phyloP scores from a whole-genome alignment of 139 green algal species.

The Marvania coccoides region DNA sequence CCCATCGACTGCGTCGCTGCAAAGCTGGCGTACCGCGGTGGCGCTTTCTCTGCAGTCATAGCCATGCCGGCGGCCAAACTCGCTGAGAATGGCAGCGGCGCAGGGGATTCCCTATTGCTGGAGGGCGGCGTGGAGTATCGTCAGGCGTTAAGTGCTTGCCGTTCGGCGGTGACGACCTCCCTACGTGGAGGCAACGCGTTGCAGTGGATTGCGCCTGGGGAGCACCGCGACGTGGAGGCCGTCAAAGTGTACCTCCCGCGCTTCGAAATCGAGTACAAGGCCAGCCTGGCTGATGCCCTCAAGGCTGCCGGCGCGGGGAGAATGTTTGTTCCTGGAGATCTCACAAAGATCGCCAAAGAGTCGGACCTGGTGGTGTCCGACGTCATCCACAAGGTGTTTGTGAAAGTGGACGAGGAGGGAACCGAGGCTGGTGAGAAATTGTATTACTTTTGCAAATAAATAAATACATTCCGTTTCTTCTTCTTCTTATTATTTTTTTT shows the following conservation, averaged over 20 bases:
- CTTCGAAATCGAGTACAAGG: conserved; percentile 18
- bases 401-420: conserved; percentile 16
- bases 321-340: conserved; percentile 14
- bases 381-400: conserved; percentile 27
- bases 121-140: background rate
- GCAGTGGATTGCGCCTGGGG: background rate
- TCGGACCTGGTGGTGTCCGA: conserved; percentile 13
- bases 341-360: background rate
- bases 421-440: conserved; percentile 1
- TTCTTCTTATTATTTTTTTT: background rate
- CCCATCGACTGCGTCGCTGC: background rate
- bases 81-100: background rate
- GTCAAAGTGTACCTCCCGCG: conserved; percentile 15
- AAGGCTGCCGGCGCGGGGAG: background rate
- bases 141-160: conserved; percentile 1
- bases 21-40: conserved; percentile 17
- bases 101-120: background rate
- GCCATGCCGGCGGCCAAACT: conserved; percentile 11
- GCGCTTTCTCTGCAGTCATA: conserved; percentile 9
- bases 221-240: background rate
- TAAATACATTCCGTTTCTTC: background rate
- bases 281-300: background rate
- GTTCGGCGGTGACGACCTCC: background rate
- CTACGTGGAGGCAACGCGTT: background rate
- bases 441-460: background rate